Evolutionary conservation across 495 filamentous ascomycete genomes (phyloP).

Genomic region (Penicillium bialowiezense): DNA sequence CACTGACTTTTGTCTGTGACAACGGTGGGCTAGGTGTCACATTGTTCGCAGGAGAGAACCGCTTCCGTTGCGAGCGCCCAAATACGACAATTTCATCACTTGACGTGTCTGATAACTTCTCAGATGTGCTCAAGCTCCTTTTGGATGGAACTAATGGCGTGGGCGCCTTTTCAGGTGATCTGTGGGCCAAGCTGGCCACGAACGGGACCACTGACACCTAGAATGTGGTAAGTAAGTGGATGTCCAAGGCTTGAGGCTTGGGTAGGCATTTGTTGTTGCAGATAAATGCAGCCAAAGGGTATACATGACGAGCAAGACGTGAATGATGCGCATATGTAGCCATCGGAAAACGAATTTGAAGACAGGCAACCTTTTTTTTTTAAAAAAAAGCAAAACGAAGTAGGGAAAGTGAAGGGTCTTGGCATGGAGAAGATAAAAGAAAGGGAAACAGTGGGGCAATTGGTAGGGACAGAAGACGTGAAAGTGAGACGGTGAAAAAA

Average conservation of each 20-base stretch:
- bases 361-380: too few species aligned
- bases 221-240: too few species aligned
- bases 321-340: too few species aligned
- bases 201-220: neutral
- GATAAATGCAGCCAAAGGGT: too few species aligned
- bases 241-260: too few species aligned
- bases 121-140: neutral
- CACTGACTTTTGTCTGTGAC: slow-evolving; percentile 10
- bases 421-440: neutral
- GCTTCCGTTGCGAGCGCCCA: neutral
- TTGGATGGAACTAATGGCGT: neutral
- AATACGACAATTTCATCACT: neutral
- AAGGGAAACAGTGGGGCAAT: neutral
- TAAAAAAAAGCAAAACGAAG: slow-evolving; percentile 2
- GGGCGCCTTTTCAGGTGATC: neutral
- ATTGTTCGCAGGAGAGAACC: neutral
- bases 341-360: too few species aligned
- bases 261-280: too few species aligned
- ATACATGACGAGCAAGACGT: too few species aligned
- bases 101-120: neutral
- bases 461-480: neutral
- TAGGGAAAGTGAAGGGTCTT: neutral
- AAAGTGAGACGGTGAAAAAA: neutral
- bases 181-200: slow-evolving; percentile 4
- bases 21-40: slow-evolving; percentile 10